These are phyloP conservation scores for Tylopilus orsonianus DNA, from an alignment of 1,284 basidiomycete species.

Conservation along the genomic window DNA sequence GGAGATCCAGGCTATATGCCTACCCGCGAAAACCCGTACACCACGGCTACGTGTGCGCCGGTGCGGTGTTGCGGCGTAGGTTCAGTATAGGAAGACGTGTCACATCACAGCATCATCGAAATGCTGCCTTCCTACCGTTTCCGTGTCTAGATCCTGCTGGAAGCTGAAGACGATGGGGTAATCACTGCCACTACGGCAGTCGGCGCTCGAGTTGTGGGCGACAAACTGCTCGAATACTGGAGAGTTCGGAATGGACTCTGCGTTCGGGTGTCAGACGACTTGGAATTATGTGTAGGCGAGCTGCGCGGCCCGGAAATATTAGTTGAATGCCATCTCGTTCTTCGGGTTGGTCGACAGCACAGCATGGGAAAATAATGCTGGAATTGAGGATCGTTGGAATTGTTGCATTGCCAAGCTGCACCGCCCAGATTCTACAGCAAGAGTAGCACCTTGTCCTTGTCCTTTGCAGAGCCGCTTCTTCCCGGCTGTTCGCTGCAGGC, in stretches of 20 bases:
- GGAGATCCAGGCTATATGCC: not conserved
- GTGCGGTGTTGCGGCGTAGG: constrained; percentile 2
- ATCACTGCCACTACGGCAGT: not conserved
- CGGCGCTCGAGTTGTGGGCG: not conserved
- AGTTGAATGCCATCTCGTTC: no score
- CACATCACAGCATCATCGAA: not conserved
- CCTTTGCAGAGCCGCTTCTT: not conserved
- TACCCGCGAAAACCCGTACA: not conserved
- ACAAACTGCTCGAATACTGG: no score
- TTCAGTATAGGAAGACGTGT: not conserved
- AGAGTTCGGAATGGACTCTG: no score
- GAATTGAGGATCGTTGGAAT: constrained; percentile 20
- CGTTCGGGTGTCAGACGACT: no score
- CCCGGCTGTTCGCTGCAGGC: not conserved
- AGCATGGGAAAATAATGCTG: constrained; percentile 24
- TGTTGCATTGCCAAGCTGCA: constrained; percentile 21
- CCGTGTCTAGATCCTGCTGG: not conserved
- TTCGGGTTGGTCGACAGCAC: no score
- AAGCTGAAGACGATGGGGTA: not conserved
- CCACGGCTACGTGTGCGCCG: not conserved
- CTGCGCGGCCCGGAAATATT: no score
- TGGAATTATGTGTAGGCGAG: no score
- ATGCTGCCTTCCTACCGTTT: not conserved
- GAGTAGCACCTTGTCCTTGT: constrained; percentile 10
- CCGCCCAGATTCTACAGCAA: constrained; percentile 13